These are phyloP conservation scores for Nymphaea thermarum DNA, from an alignment of 164 flowering plant genomes.

Conservation along the genomic window DNA sequence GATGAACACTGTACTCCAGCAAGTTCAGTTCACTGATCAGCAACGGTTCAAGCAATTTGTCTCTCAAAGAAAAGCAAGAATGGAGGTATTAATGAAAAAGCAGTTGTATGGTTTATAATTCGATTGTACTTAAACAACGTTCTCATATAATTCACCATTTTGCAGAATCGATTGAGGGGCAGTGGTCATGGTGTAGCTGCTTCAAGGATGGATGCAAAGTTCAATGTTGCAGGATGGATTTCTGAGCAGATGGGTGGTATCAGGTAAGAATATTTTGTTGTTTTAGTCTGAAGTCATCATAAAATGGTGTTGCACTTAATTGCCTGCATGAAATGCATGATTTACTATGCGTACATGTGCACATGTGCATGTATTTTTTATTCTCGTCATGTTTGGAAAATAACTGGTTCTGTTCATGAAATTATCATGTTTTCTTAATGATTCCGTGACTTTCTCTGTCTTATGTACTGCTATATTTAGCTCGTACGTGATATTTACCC, in stretches of 20 bases:
- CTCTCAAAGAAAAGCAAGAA: conserved; percentile 92
- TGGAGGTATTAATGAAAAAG: conserved; percentile 61
- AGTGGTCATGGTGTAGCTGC: conserved; percentile 99
- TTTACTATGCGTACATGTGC: too few relatives aligned
- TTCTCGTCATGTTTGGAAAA: too few relatives aligned
- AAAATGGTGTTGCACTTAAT: not conserved
- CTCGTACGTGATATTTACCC: too few relatives aligned
- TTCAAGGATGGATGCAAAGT: conserved; percentile 94
- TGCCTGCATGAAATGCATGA: too few relatives aligned
- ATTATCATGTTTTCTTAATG: too few relatives aligned
- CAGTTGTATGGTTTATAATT: not conserved
- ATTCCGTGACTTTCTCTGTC: too few relatives aligned
- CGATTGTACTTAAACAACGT: not conserved
- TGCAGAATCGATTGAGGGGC: conserved; percentile 85
- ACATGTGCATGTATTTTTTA: too few relatives aligned
- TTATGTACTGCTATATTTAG: too few relatives aligned
- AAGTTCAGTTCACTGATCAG: conserved; percentile 90
- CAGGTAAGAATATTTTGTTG: conserved; percentile 35
- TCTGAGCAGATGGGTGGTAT: conserved; percentile 98
- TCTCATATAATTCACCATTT: not conserved
- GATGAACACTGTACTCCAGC: conserved; percentile 52
- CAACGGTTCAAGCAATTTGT: conserved; percentile 98
- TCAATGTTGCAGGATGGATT: conserved; percentile 91
- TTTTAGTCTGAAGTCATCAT: too few relatives aligned
- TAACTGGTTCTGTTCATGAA: too few relatives aligned